Evolutionary conservation across 2,329 filamentous ascomycete species (phyloP).

Genomic region (Ophiostoma fasciatum): DNA sequence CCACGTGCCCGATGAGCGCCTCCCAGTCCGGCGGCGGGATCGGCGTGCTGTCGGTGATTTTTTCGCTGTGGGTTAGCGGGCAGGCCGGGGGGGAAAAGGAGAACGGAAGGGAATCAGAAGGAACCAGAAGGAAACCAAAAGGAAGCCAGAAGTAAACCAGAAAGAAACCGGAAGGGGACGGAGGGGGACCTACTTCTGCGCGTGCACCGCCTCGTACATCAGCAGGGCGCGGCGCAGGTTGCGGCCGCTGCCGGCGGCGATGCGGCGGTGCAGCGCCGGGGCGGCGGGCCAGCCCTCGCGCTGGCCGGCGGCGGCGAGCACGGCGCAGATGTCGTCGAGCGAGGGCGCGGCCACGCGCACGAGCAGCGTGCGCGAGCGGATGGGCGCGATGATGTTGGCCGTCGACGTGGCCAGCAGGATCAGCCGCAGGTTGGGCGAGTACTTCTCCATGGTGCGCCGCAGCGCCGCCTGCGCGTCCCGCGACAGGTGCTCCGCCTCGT

Average conservation of each 20-base stretch:
- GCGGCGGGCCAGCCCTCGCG: slow-evolving; percentile 74
- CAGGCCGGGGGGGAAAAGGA: neutral
- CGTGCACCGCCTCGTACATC: slow-evolving; percentile 96
- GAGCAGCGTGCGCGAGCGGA: slow-evolving; percentile 78
- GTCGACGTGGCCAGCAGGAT: slow-evolving; percentile 93
- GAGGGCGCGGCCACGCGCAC: slow-evolving; percentile 84
- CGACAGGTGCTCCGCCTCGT: slow-evolving; percentile 89
- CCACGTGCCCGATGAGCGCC: slow-evolving; percentile 72
- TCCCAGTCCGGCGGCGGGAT: slow-evolving; percentile 98
- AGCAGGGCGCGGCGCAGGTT: slow-evolving; percentile 81
- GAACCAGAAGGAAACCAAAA: no score
- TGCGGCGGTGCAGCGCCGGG: slow-evolving; percentile 62
- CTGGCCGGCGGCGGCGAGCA: slow-evolving; percentile 54
- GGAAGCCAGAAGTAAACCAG: no score
- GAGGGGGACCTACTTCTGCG: slow-evolving; percentile 84
- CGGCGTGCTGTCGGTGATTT: slow-evolving; percentile 69
- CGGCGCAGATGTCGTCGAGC: slow-evolving; percentile 68
- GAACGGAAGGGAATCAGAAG: neutral
- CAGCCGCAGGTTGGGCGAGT: slow-evolving; percentile 82
- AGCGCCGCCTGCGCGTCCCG: slow-evolving; percentile 91
- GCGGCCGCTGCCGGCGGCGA: slow-evolving; percentile 79
- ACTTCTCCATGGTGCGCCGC: slow-evolving; percentile 97
- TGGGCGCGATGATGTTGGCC: slow-evolving; percentile 97
- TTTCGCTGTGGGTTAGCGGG: slow-evolving; percentile 65
- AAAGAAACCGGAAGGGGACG: no score